A percentile compares a stretch with the other conserved stretches of the same genome.
Evolutionary conservation across 2,329 filamentous ascomycete genomes (phyloP).

Genomic region (Verticillium tricorpus): DNA sequence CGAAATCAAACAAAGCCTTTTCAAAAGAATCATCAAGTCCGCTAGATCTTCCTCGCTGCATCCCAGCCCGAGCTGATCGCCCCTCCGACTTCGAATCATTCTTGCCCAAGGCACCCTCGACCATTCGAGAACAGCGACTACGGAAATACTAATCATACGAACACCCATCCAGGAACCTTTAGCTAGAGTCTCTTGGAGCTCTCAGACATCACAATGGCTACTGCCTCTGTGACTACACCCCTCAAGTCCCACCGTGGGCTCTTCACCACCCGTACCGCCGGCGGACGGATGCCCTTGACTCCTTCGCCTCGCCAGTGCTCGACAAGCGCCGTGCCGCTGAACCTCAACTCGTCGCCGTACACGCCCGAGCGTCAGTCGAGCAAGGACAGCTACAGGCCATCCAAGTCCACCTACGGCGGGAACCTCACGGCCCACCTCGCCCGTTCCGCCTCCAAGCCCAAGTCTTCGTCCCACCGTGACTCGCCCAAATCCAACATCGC

Average conservation of each 20-base stretch:
- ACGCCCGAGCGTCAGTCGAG: slow-evolving; percentile 61
- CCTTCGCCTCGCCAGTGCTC: slow-evolving; percentile 73
- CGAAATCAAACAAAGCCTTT: slow-evolving; percentile 21
- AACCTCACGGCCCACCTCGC: slow-evolving; percentile 77
- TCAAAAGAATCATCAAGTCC: slow-evolving; percentile 30
- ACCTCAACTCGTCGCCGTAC: slow-evolving; percentile 67
- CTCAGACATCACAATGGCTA: slow-evolving; percentile 67
- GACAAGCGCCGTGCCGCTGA: slow-evolving; percentile 42
- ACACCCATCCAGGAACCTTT: slow-evolving; percentile 52
- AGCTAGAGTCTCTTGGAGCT: slow-evolving; percentile 57
- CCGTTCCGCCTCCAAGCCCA: slow-evolving; percentile 61
- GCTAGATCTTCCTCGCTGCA: slow-evolving; percentile 44
- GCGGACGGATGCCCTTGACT: slow-evolving; percentile 90
- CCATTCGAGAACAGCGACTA: slow-evolving; percentile 42
- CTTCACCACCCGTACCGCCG: slow-evolving; percentile 88
- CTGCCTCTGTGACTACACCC: slow-evolving; percentile 75
- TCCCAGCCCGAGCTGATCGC: slow-evolving; percentile 39
- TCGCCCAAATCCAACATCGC: slow-evolving; percentile 98
- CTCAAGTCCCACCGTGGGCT: slow-evolving; percentile 92
- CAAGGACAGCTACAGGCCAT: slow-evolving; percentile 44
- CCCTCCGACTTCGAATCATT: slow-evolving; percentile 38
- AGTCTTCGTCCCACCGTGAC: slow-evolving; percentile 63
- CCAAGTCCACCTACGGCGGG: slow-evolving; percentile 74
- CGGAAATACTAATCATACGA: slow-evolving; percentile 41
- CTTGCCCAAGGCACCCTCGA: slow-evolving; percentile 38